Conservation (phyloP, 257 asterid genomes). For the Gardenia jasminoides region DNA sequence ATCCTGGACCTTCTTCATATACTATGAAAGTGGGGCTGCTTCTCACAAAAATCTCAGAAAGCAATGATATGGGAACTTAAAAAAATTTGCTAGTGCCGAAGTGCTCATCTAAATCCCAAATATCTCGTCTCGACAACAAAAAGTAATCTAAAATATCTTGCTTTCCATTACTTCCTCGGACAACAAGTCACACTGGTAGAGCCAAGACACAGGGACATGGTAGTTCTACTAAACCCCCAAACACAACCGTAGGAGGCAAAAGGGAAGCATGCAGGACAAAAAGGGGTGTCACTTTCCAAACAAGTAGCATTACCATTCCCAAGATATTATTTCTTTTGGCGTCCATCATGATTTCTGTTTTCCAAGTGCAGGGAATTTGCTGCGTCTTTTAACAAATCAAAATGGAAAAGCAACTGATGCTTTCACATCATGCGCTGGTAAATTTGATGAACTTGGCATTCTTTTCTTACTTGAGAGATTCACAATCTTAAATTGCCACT, state of each 20-base stretch:
- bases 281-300: background rate
- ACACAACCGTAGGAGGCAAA: background rate
- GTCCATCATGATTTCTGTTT: background rate
- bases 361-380: constrained; percentile 8
- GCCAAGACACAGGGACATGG: background rate
- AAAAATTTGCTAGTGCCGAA: background rate
- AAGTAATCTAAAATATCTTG: background rate
- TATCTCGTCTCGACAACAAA: background rate
- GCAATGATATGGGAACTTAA: background rate
- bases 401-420: constrained; percentile 16
- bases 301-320: background rate
- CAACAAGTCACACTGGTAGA: background rate
- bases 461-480: constrained; percentile 11
- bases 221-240: background rate
- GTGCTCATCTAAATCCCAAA: background rate
- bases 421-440: background rate
- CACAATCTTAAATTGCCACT: constrained; percentile 37
- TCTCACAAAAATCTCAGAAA: background rate
- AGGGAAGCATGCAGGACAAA: background rate
- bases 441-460: no score
- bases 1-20: background rate
- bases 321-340: background rate
- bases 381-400: background rate
- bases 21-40: background rate
- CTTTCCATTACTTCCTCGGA: background rate